These are phyloP conservation scores for Phytophthora hybrid DNA, from an alignment of 352 stramenopile genomes.

Conservation along the genomic window DNA sequence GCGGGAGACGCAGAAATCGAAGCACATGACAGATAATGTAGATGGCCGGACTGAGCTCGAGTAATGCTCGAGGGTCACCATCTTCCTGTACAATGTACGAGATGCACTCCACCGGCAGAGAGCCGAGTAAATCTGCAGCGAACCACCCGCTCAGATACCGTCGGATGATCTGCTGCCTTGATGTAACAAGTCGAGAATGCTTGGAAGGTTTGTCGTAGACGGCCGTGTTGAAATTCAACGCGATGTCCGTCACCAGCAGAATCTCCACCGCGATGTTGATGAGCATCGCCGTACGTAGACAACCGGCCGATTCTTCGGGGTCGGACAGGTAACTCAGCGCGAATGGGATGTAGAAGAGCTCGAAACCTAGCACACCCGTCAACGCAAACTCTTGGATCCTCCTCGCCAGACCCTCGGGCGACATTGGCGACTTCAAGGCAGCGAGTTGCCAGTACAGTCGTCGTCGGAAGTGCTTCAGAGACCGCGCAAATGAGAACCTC, in stretches of 20 bases:
- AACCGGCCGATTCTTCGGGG: not conserved
- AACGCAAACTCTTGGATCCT: not conserved
- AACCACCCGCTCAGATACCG: slow-evolving; percentile 3
- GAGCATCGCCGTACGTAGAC: not conserved
- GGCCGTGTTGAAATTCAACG: slow-evolving; percentile 22
- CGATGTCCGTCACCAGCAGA: not conserved
- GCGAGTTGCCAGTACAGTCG: not conserved
- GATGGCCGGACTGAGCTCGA: not conserved
- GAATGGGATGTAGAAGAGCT: slow-evolving; percentile 14
- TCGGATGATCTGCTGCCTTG: not conserved
- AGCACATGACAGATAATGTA: slow-evolving; percentile 10
- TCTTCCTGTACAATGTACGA: not conserved
- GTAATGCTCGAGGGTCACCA: not conserved
- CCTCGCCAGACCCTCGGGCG: not conserved
- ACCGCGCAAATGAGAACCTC: slow-evolving; percentile 4
- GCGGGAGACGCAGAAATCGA: slow-evolving; percentile 3
- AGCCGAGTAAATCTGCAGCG: not conserved
- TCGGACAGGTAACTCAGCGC: slow-evolving; percentile 1
- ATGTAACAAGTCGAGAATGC: not conserved
- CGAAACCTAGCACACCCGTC: not conserved
- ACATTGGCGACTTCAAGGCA: not conserved
- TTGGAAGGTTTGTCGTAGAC: slow-evolving; percentile 3
- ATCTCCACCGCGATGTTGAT: slow-evolving; percentile 17
- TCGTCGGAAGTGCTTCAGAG: not conserved
- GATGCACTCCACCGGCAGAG: slow-evolving; percentile 1